Conservation (phyloP, 352 stramenopile genomes). For the Halophytophthora polymorphica region DNA sequence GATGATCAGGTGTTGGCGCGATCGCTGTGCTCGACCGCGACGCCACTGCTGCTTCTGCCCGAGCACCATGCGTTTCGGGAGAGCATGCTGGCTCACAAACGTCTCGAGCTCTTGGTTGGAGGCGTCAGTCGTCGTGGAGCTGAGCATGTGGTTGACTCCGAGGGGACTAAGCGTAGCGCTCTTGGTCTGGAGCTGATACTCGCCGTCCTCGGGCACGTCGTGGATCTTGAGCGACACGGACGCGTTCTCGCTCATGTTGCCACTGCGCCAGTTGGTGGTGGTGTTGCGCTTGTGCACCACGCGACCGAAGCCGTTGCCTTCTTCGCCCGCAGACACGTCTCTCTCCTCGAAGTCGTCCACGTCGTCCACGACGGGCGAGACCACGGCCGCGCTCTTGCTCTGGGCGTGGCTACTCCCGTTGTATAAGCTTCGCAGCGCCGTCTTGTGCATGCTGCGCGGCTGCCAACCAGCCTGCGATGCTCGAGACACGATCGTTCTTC, state of each 20-base stretch:
- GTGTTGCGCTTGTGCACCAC: constrained; percentile 8
- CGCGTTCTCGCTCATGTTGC: constrained; percentile 6
- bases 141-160: constrained; percentile 24
- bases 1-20: constrained; percentile 34
- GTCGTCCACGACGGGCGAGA: constrained; percentile 48
- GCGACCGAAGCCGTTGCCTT: constrained; percentile 24
- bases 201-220: constrained; percentile 16
- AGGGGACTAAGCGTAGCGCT: constrained; percentile 24
- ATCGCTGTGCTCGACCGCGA: constrained; percentile 35
- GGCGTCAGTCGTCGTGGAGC: not conserved
- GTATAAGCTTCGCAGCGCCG: constrained; percentile 41
- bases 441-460: constrained; percentile 33
- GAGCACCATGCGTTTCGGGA: constrained; percentile 46
- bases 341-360: constrained; percentile 25
- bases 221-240: constrained; percentile 28
- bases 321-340: constrained; percentile 17
- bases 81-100: constrained; percentile 2
- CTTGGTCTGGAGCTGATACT: constrained; percentile 29
- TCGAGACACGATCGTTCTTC: too few relatives aligned
- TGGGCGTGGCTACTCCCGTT: constrained; percentile 27
- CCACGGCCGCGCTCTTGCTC: constrained; percentile 45
- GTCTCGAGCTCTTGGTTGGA: constrained; percentile 41
- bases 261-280: constrained; percentile 12
- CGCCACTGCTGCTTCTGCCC: constrained; percentile 70
- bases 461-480: not conserved